A percentile compares a stretch with the other conserved stretches of the same genome.
Conservation (phyloP, 2,329 filamentous ascomycete genomes). For the Coniochaeta hoffmannii region DNA sequence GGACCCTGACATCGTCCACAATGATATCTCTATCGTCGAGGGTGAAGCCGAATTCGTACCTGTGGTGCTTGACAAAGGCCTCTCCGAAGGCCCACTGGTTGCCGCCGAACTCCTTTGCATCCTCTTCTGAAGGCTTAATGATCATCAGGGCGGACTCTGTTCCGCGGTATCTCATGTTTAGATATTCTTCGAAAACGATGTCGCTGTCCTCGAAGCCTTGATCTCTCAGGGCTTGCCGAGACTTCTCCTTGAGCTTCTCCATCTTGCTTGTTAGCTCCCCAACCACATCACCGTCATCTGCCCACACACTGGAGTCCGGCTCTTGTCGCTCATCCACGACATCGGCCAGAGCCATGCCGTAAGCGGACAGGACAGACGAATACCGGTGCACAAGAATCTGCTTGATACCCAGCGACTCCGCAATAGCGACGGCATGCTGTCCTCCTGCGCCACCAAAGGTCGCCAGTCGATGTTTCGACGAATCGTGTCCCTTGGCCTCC, state of each 20-base stretch:
- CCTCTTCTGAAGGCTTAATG: conserved; percentile 60
- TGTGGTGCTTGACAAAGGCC: conserved; percentile 80
- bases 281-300: conserved; percentile 48
- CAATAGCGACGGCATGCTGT: conserved; percentile 88
- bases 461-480: conserved; percentile 80
- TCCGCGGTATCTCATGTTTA: conserved; percentile 88
- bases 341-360: conserved; percentile 88
- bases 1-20: conserved; percentile 79
- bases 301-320: conserved; percentile 58
- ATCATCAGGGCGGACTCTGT: conserved; percentile 92
- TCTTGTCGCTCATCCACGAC: conserved; percentile 89
- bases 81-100: conserved; percentile 76
- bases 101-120: conserved; percentile 51
- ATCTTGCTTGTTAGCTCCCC: conserved; percentile 65
- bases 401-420: conserved; percentile 72
- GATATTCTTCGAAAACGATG: conserved; percentile 82
- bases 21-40: conserved; percentile 79
- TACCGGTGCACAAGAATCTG: conserved; percentile 84
- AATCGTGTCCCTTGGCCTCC: conserved; percentile 87
- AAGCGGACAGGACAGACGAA: conserved; percentile 82
- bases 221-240: conserved; percentile 55
- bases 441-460: conserved; percentile 90
- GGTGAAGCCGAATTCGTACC: conserved; percentile 90
- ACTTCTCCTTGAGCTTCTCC: conserved; percentile 71
- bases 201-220: conserved; percentile 73